Conservation (phyloP, 202 grass and related monocot genomes). For the Elaeis oleifera region DNA sequence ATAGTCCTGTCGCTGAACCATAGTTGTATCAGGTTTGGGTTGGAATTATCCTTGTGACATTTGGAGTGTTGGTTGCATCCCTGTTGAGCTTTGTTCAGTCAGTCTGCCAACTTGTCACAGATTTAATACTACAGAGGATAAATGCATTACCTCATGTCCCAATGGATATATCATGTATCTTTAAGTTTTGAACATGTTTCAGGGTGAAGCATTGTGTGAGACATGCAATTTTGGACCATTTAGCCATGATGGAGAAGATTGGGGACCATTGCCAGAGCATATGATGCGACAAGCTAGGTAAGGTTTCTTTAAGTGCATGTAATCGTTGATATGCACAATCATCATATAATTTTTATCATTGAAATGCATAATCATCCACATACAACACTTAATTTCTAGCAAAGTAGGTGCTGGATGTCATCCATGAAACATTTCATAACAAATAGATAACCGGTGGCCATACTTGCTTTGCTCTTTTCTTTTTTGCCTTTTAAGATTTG, state of each 20-base stretch:
- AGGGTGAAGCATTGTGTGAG: slow-evolving; percentile 88
- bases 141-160: slow-evolving; percentile 4
- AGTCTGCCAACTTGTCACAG: slow-evolving; percentile 9
- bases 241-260: slow-evolving; percentile 95
- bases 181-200: slow-evolving; percentile 22
- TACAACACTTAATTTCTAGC: too few species aligned
- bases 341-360: too few species aligned
- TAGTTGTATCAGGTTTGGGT: slow-evolving; percentile 52
- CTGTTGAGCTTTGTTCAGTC: slow-evolving; percentile 76
- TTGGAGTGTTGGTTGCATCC: slow-evolving; percentile 86
- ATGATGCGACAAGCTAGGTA: slow-evolving; percentile 80
- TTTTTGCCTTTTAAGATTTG: too few species aligned
- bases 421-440: too few species aligned
- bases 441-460: too few species aligned
- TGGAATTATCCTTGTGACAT: slow-evolving; percentile 93
- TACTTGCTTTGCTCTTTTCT: too few species aligned
- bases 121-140: neutral
- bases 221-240: slow-evolving; percentile 87
- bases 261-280: slow-evolving; percentile 58
- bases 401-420: too few species aligned
- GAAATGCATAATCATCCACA: too few species aligned
- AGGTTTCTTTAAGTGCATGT: neutral
- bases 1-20: slow-evolving; percentile 24
- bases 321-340: too few species aligned
- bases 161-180: slow-evolving; percentile 12